Percentiles rank a stretch among this genome's conserved stretches.
These are phyloP conservation scores for Microbotryum violaceum DNA, from an alignment of 1,284 basidiomycete genomes.

Conservation along the genomic window DNA sequence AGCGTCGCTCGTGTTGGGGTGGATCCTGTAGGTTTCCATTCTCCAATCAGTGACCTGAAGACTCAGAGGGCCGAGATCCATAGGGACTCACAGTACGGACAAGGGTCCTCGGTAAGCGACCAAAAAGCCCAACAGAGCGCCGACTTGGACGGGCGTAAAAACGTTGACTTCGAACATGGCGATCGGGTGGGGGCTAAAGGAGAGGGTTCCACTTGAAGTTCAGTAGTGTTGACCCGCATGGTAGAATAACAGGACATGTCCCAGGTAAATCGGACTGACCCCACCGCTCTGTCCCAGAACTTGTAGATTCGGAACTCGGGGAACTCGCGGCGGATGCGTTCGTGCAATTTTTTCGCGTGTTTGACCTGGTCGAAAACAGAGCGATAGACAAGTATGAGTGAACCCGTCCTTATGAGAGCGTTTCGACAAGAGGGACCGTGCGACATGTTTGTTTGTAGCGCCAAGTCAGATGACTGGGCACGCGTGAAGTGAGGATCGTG, in stretches of 20 bases:
- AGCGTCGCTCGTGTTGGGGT: slow-evolving; percentile 60
- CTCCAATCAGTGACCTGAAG: slow-evolving; percentile 3
- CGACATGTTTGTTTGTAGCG: too few relatives aligned
- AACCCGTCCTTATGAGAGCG: too few relatives aligned
- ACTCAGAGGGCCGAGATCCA: neutral
- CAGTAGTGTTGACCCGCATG: too few relatives aligned
- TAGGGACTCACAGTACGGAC: slow-evolving; percentile 47
- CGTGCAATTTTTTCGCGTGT: slow-evolving; percentile 56
- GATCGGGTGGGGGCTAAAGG: slow-evolving; percentile 42
- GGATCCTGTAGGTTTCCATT: slow-evolving; percentile 47
- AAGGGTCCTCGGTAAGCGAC: slow-evolving; percentile 57
- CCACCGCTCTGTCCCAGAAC: slow-evolving; percentile 56
- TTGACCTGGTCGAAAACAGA: slow-evolving; percentile 40
- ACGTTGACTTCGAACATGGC: slow-evolving; percentile 63
- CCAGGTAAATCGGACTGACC: slow-evolving; percentile 42
- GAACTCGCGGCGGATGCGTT: slow-evolving; percentile 58
- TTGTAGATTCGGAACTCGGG: slow-evolving; percentile 59
- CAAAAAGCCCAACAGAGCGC: slow-evolving; percentile 58
- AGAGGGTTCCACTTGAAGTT: too few relatives aligned
- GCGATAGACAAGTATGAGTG: too few relatives aligned
- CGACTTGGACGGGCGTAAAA: slow-evolving; percentile 58
- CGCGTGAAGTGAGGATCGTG: too few relatives aligned
- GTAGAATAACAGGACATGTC: neutral
- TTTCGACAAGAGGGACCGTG: too few relatives aligned
- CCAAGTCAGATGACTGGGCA: too few relatives aligned